phyloP scores from a whole-genome alignment of 805 yeast genomes.

The Candida ficus region DNA sequence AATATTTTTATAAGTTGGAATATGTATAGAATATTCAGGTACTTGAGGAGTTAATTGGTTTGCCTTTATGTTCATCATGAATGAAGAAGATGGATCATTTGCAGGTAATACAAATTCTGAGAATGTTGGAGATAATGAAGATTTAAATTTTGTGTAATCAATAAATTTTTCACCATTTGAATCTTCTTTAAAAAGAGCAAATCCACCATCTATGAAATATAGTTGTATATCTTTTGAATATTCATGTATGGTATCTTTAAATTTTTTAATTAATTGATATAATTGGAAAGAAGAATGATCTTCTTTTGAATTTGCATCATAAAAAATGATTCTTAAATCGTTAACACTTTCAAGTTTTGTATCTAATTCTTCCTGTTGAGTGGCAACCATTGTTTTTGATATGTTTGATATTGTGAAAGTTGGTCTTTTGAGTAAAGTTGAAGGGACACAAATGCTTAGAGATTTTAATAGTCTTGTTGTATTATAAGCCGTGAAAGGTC shows the following conservation, averaged over 20 bases:
- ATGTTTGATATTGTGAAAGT: constrained; percentile 24
- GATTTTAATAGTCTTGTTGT: constrained; percentile 55
- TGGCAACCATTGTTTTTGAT: constrained; percentile 23
- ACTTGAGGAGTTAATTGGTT: constrained; percentile 11
- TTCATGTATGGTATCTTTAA: constrained; percentile 13
- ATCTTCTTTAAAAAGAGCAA: constrained; percentile 12
- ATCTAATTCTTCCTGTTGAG: constrained; percentile 16
- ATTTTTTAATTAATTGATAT: constrained; percentile 23
- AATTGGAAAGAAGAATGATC: constrained; percentile 23
- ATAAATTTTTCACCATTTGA: neutral
- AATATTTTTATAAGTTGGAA: constrained; percentile 10
- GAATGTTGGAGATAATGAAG: constrained; percentile 12
- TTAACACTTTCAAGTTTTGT: constrained; percentile 10
- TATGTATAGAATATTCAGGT: constrained; percentile 6
- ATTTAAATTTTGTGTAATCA: constrained; percentile 15
- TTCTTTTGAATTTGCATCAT: constrained; percentile 20
- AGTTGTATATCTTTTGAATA: constrained; percentile 13
- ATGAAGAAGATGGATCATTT: constrained; percentile 20
- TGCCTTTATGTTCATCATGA: constrained; percentile 21
- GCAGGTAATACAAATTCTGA: constrained; percentile 22
- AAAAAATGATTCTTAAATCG: constrained; percentile 17
- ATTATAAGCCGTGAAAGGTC: constrained; percentile 76
- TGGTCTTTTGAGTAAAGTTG: constrained; percentile 71
- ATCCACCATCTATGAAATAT: constrained; percentile 20
- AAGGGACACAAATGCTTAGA: constrained; percentile 78